These are phyloP conservation scores for Terfezia claveryi DNA, from an alignment of 495 filamentous ascomycete species.

Conservation along the genomic window DNA sequence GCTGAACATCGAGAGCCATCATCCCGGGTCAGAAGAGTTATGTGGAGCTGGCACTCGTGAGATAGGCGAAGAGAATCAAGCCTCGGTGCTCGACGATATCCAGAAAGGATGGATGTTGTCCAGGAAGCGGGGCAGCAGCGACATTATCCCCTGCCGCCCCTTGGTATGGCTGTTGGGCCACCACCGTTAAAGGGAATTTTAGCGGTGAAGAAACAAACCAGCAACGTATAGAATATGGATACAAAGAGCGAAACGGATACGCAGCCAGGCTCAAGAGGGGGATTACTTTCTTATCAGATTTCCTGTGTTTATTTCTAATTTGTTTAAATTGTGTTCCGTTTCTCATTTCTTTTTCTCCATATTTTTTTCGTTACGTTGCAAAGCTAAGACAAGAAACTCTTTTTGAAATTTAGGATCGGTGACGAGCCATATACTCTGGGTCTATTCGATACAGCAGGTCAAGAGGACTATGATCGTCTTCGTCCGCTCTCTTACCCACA, in stretches of 20 bases:
- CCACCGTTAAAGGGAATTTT: too few species aligned
- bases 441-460: slow-evolving; percentile 93
- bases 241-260: neutral
- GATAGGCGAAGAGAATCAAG: too few species aligned
- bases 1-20: neutral
- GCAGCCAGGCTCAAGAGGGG: neutral
- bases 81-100: too few species aligned
- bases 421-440: slow-evolving; percentile 96
- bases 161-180: too few species aligned
- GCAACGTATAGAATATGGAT: neutral
- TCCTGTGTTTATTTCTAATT: neutral
- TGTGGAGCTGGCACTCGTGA: too few species aligned
- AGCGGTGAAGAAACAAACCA: too few species aligned
- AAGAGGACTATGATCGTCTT: slow-evolving; percentile 97
- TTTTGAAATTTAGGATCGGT: slow-evolving; percentile 52
- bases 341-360: neutral
- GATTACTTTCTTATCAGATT: slow-evolving; percentile 4
- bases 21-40: too few species aligned
- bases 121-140: too few species aligned
- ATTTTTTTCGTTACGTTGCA: neutral
- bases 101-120: too few species aligned
- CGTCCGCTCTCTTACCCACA: slow-evolving; percentile 93
- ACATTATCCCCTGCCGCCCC: too few species aligned
- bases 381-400: neutral
- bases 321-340: neutral